phyloP scores from a whole-genome alignment of 257 asterid genomes.

The Fraxinus excelsior region DNA sequence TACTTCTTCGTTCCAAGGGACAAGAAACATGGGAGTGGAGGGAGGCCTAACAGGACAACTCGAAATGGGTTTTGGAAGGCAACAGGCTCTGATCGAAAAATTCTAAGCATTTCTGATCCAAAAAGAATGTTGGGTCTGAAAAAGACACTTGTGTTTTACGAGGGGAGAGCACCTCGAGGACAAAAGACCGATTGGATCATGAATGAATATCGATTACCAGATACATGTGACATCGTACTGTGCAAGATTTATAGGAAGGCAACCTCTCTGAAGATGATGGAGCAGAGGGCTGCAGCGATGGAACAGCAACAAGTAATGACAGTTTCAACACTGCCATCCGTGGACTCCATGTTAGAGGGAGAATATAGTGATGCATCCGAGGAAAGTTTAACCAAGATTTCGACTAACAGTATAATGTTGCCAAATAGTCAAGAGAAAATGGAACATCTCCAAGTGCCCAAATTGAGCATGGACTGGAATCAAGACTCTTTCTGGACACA shows the following conservation, averaged over 20 bases:
- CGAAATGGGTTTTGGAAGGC: constrained; percentile 82
- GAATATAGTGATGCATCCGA: not conserved
- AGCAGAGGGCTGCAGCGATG: constrained; percentile 67
- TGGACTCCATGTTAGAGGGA: constrained; percentile 23
- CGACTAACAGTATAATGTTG: constrained; percentile 22
- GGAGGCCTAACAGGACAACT: constrained; percentile 73
- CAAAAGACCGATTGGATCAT: constrained; percentile 80
- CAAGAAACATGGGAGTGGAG: constrained; percentile 66
- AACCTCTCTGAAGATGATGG: constrained; percentile 61
- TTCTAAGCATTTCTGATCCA: constrained; percentile 44
- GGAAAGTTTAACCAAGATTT: constrained; percentile 13
- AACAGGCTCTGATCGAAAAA: constrained; percentile 76
- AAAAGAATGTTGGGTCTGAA: constrained; percentile 54
- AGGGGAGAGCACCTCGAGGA: constrained; percentile 84
- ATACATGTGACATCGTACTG: constrained; percentile 48
- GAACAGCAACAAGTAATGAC: constrained; percentile 35
- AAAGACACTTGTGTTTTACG: constrained; percentile 75
- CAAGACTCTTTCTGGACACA: constrained; percentile 68
- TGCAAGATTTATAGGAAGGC: constrained; percentile 74
- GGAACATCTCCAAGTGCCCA: constrained; percentile 56
- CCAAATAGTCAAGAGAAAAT: constrained; percentile 31
- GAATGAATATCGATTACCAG: constrained; percentile 80
- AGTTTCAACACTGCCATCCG: constrained; percentile 12
- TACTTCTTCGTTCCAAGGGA: constrained; percentile 73
- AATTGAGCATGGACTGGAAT: constrained; percentile 48